Base-by-base conservation (phyloP, 192 early-diverging fungal species). In the Coemansia sp. region DNA sequence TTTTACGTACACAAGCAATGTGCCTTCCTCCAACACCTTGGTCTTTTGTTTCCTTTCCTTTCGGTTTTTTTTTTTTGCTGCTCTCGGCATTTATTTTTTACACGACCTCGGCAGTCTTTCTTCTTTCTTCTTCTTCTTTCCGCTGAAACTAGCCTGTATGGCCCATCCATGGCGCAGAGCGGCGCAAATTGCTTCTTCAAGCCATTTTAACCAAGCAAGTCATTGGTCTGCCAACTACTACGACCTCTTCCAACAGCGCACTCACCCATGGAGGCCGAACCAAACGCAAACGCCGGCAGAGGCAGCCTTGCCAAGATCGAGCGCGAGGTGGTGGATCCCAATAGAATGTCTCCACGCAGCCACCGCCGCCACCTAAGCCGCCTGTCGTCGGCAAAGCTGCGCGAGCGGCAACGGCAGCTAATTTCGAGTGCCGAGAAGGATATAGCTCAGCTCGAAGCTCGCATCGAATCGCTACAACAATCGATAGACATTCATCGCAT, bases 301-400 rank as follows among this genome's bases (percentile, higher is more conserved):
- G 6, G 42, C 21, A 26, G 52, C 26, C 10, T 25, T 16, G 59
- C 48, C 31, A 50, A 43, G 2, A 4, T 14, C 16, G 23, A 64
- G 0, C 48, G 20, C 12, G 50, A 50, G 7, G 20, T 61, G 0
- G 71, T 61, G 0, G 71, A 79, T 7, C 26, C 59, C 18, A 48
- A 45, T 3, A 55, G 52, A 21, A 58, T 79, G 58, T 75, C 78
- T 9, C 78, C 78, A 11, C 65, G 66, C 39, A 80, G 72, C 66
- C 72, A 69, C 13, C 65, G 69, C n/a, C 65, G 78, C n/a, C 55
- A 75, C 48, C 77, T 72, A 35, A 80, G 77, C 69, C 68, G 71
- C 47, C 38, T 72, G 53, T 80, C 77, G 0, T 80, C 77, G 1
- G 77, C 77, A 8, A 69, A 73, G 18, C 64, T 80, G 53, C 72